These are phyloP conservation scores for Clarireedia paspali DNA, from an alignment of 2,329 filamentous ascomycete species.

Conservation along the genomic window DNA sequence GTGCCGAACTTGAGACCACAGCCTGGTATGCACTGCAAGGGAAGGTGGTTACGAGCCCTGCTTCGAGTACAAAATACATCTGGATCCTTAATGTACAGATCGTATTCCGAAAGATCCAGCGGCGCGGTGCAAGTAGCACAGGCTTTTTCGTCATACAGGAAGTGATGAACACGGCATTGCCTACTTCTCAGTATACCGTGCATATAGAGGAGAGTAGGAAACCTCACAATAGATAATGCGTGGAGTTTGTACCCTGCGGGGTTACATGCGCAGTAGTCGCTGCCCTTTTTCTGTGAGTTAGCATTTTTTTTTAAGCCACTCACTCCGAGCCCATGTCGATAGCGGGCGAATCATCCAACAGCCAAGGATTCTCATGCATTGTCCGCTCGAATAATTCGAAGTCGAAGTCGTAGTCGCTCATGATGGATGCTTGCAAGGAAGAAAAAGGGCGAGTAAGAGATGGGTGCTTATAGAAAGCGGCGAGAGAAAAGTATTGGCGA, in stretches of 20 bases:
- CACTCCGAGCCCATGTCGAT: neutral
- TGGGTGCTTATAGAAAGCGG: neutral
- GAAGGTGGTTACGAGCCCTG: neutral
- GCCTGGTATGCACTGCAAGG: neutral
- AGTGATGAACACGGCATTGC: neutral
- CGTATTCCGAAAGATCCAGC: neutral
- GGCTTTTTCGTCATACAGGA: neutral
- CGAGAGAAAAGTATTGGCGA: neutral
- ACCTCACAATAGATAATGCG: neutral
- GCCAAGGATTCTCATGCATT: neutral
- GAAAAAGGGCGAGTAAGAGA: neutral
- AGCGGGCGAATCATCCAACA: neutral
- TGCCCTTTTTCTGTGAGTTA: conserved; percentile 8
- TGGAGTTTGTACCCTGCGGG: neutral
- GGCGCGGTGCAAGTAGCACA: neutral
- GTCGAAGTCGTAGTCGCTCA: neutral
- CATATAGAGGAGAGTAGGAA: neutral
- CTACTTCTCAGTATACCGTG: neutral
- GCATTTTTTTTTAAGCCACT: conserved; percentile 7
- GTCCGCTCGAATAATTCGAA: neutral
- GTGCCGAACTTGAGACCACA: neutral
- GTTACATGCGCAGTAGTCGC: too few species aligned
- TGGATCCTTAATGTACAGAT: neutral
- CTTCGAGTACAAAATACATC: neutral
- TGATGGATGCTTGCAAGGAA: neutral